Base-by-base conservation (phyloP, 164 flowering plant genomes). In the Berberis vulgaris region DNA sequence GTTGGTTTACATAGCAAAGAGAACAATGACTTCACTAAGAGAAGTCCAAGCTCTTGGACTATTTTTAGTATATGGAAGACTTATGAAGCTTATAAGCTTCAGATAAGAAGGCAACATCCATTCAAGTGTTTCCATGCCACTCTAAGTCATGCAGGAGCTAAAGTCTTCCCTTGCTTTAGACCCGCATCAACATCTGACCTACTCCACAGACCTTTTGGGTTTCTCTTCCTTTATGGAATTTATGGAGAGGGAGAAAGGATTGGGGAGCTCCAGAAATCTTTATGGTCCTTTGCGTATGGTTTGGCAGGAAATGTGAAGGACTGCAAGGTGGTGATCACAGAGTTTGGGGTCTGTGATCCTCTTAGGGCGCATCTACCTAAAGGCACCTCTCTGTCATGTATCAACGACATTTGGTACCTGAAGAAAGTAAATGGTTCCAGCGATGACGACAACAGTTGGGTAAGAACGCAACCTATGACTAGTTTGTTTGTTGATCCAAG, bases 401-500 rank as follows among this genome's bases (percentile, higher is more conserved):
- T 80, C 46, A 49, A 78, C 38, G 86, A 82, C 63, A 67, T 73
- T 45, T 82, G 82, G 86, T 80, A 69, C 71, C 50, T 71, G 13
- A 82, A 83, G 75, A 79, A 43, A 67, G 62, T 74, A 44, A 71
- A 66, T 60, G 71, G 71, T 9, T 4, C 41, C 41, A 39, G 42
- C 38, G 69, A 65, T 1, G 65, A 54, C 0, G 57, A 47, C 11
- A 55, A 50, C 49, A 12, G 4, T 46, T 60, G 62, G 69, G 42
- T 4, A 41, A 47, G 6, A 11, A 60, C 49, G 41, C 73, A 75
- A 59, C 61, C 69, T 41, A 11, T 68, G 1, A 73, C 74, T 38
- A 67, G 69, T 74, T 76, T 77, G 50, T 77, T 80, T 63, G 76
- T 81, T 62, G 86, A 83, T 72, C 86, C 86, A 26, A 80, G 86